A percentile compares a stretch with the other conserved stretches of the same genome.
phyloP scores from a whole-genome alignment of 305 asterid species.

The Fraxinus nigra region DNA sequence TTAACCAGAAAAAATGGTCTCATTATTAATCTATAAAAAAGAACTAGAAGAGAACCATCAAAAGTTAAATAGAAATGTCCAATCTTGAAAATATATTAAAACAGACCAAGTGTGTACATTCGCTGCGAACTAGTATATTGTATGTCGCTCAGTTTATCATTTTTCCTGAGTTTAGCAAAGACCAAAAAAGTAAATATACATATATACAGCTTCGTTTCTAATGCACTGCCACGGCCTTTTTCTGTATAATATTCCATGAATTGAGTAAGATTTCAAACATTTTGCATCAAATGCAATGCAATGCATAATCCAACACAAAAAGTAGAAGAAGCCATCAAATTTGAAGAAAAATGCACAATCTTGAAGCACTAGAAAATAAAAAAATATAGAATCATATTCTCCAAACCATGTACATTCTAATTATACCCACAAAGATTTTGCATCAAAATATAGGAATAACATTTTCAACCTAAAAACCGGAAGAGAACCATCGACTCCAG shows the following conservation, averaged over 20 bases:
- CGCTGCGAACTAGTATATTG: not conserved
- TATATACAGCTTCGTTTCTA: not conserved
- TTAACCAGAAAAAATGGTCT: not conserved
- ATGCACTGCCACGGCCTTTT: not conserved
- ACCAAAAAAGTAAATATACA: not conserved
- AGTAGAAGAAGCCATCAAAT: not conserved
- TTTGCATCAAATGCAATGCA: not conserved
- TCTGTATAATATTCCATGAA: not conserved
- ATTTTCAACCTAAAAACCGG: not conserved
- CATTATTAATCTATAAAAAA: not conserved
- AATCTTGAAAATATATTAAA: not conserved
- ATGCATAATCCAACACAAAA: not conserved
- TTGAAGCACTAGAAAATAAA: not conserved
- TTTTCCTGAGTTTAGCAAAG: not conserved
- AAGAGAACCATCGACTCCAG: not conserved
- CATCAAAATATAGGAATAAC: constrained; percentile 4
- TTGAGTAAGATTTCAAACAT: not conserved
- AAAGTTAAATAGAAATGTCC: constrained; percentile 1
- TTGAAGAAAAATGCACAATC: not conserved
- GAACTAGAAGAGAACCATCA: constrained; percentile 3
- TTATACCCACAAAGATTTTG: constrained; percentile 3
- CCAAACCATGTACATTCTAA: not conserved
- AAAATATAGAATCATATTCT: not conserved
- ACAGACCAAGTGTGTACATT: not conserved
- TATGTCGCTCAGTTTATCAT: not conserved